Conservation (phyloP, 305 asterid genomes). For the Fraxinus floribunda region DNA sequence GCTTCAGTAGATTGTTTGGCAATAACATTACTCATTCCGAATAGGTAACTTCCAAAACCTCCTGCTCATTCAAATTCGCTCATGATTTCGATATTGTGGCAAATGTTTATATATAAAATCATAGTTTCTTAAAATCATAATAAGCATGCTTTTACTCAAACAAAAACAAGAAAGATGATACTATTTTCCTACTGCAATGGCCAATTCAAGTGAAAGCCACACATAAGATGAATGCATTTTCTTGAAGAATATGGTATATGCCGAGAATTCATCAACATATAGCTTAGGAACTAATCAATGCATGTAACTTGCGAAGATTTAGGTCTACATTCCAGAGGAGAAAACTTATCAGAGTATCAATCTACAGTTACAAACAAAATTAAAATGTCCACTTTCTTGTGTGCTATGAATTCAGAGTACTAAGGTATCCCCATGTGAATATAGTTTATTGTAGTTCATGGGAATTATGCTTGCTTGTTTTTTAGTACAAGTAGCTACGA, state of each 20-base stretch:
- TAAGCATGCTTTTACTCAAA: background rate
- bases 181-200: background rate
- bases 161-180: background rate
- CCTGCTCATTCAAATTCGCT: constrained; percentile 42
- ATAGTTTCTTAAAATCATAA: background rate
- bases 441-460: too few species aligned
- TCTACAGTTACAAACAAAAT: too few species aligned
- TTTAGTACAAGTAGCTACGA: too few species aligned
- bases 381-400: too few species aligned
- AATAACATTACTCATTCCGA: constrained; percentile 78
- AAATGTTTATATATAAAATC: background rate
- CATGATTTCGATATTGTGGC: background rate
- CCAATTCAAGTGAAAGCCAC: background rate
- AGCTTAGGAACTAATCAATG: background rate
- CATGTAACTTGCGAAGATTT: background rate
- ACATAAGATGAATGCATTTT: background rate
- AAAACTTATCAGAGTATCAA: too few species aligned
- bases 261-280: background rate
- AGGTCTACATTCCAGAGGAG: too few species aligned
- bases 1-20: constrained; percentile 71
- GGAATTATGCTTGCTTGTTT: too few species aligned
- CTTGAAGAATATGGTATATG: background rate
- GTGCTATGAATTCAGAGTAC: too few species aligned
- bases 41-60: constrained; percentile 93
- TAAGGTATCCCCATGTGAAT: too few species aligned